Evolutionary conservation across 2,329 filamentous ascomycete species (phyloP).

Genomic region (Apiospora sp.): DNA sequence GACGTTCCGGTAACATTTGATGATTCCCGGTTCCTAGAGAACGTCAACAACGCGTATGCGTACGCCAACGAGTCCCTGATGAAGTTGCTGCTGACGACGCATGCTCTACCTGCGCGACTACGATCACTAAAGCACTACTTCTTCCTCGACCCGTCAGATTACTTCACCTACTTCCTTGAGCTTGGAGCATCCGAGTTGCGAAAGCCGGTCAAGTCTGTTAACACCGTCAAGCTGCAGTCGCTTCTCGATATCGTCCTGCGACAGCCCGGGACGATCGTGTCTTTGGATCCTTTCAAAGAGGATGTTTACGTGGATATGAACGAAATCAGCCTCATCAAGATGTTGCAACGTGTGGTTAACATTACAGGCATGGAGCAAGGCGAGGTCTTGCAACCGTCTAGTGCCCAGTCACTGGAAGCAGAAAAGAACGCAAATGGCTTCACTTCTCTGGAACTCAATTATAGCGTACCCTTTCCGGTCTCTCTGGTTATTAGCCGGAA

Average conservation of each 20-base stretch:
- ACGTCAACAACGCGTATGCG: conserved; percentile 93
- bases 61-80: conserved; percentile 95
- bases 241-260: conserved; percentile 94
- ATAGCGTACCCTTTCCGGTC: conserved; percentile 91
- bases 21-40: conserved; percentile 90
- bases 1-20: conserved; percentile 94
- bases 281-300: conserved; percentile 96
- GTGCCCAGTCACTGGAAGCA: conserved; percentile 73
- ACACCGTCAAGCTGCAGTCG: conserved; percentile 91
- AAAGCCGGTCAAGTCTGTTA: conserved; percentile 88
- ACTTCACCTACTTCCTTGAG: conserved; percentile 97
- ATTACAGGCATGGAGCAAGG: conserved; percentile 95
- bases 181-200: conserved; percentile 88
- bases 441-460: conserved; percentile 92
- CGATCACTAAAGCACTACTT: conserved; percentile 98
- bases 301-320: conserved; percentile 99
- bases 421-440: conserved; percentile 91
- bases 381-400: conserved; percentile 78
- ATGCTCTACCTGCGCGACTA: conserved; percentile 85
- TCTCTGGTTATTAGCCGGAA: conserved; percentile 95
- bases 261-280: conserved; percentile 94
- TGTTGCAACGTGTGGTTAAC: conserved; percentile 94
- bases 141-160: conserved; percentile 97
- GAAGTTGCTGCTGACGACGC: conserved; percentile 88
- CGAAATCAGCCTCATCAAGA: conserved; percentile 89